Conservation (phyloP, 148 eudicot species). For the Linanthus parryae region DNA sequence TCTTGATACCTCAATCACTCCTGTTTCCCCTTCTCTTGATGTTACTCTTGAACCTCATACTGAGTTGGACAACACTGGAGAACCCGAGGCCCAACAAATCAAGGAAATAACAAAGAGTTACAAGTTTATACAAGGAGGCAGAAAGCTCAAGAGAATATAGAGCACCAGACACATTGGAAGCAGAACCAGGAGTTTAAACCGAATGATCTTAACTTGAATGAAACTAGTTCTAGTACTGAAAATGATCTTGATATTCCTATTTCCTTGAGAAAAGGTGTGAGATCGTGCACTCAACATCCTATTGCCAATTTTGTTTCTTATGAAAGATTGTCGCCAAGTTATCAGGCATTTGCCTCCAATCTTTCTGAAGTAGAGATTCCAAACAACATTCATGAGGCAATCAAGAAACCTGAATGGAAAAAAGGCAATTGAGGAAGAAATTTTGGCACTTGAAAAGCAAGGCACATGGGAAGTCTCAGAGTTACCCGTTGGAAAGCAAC, state of each 20-base stretch:
- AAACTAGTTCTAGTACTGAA: too few relatives aligned
- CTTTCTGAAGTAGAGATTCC: background rate
- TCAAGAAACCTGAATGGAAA: background rate
- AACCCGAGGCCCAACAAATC: too few relatives aligned
- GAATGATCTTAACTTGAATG: too few relatives aligned
- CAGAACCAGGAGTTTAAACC: too few relatives aligned
- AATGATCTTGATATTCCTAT: background rate
- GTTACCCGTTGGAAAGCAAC: background rate
- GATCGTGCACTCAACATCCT: background rate
- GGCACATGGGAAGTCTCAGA: background rate
- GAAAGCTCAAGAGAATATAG: too few relatives aligned
- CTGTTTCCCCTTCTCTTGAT: too few relatives aligned
- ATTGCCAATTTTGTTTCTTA: background rate
- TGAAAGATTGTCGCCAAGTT: background rate
- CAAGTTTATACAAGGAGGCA: too few relatives aligned
- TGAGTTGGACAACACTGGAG: too few relatives aligned
- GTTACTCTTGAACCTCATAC: too few relatives aligned
- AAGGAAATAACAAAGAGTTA: too few relatives aligned
- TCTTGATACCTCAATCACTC: too few relatives aligned
- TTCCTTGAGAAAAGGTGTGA: background rate
- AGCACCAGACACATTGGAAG: too few relatives aligned
- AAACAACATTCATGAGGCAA: background rate
- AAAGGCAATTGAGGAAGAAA: background rate
- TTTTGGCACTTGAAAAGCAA: background rate
- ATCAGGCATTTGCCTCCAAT: background rate